These are phyloP conservation scores for Teunomyces atbi DNA, from an alignment of 805 yeast genomes.

Conservation along the genomic window DNA sequence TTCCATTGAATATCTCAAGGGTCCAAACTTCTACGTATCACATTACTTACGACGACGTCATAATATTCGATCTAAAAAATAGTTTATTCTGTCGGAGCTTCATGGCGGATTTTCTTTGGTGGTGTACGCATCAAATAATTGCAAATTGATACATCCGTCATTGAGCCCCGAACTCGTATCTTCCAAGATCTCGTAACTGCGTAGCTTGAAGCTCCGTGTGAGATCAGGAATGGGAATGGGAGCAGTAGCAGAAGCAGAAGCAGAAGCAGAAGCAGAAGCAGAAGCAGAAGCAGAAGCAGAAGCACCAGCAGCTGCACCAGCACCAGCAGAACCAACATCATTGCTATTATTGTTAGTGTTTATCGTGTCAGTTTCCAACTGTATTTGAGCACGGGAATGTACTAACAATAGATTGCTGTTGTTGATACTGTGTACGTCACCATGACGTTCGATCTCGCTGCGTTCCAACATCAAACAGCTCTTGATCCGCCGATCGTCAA, in stretches of 20 bases:
- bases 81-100: not conserved
- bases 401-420: constrained; percentile 23
- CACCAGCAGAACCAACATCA: too few relatives aligned
- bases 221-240: not conserved
- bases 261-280: too few relatives aligned
- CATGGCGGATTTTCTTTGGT: constrained; percentile 42
- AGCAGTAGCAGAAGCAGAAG: too few relatives aligned
- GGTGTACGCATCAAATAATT: constrained; percentile 40
- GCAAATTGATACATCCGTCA: constrained; percentile 35
- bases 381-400: constrained; percentile 3
- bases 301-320: too few relatives aligned
- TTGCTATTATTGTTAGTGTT: not conserved
- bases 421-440: constrained; percentile 34
- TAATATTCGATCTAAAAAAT: not conserved
- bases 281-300: too few relatives aligned
- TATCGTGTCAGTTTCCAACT: constrained; percentile 3
- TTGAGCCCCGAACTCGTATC: constrained; percentile 28
- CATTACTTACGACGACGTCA: too few relatives aligned
- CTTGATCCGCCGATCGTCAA: constrained; percentile 14
- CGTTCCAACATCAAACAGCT: constrained; percentile 28
- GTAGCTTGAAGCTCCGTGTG: constrained; percentile 23
- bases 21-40: too few relatives aligned
- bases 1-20: too few relatives aligned
- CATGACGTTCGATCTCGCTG: constrained; percentile 28
- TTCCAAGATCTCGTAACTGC: constrained; percentile 39